Evolutionary conservation across 148 eudicot genomes (phyloP).

Genomic region (Rhododendron vialii): DNA sequence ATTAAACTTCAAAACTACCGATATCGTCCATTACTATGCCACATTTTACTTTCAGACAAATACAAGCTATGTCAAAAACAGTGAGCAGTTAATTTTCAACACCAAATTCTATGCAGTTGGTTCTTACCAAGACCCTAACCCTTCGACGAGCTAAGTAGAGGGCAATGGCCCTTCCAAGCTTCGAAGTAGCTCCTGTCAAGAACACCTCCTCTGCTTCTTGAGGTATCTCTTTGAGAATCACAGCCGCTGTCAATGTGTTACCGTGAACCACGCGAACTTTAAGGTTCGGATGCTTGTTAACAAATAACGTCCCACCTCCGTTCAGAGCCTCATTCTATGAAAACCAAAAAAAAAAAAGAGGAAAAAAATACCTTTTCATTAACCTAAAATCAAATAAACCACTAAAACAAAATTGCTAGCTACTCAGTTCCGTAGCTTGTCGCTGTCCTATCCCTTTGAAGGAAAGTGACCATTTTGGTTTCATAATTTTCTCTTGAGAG

Average conservation of each 20-base stretch:
- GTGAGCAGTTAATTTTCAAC: neutral
- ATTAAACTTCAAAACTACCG: no score
- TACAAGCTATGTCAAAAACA: neutral
- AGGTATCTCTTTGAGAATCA: constrained; percentile 34
- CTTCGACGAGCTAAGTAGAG: constrained; percentile 41
- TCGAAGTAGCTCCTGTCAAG: constrained; percentile 50
- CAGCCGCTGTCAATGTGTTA: constrained; percentile 55
- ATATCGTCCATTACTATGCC: neutral
- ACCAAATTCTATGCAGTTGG: neutral
- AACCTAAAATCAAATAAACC: neutral
- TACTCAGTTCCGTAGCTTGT: neutral
- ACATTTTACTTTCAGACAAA: neutral
- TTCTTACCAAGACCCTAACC: constrained; percentile 43
- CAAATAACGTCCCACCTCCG: constrained; percentile 48
- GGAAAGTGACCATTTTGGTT: neutral
- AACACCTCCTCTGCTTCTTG: constrained; percentile 27
- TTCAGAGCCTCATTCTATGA: constrained; percentile 43
- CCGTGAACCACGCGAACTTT: constrained; percentile 51
- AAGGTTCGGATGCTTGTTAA: constrained; percentile 43
- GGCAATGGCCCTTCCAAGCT: constrained; percentile 58
- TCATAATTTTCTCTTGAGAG: neutral
- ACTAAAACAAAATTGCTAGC: neutral
- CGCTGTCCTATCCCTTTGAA: neutral
- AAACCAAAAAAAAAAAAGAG: neutral
- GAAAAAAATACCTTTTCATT: neutral